Evolutionary conservation across 441 rosid genomes (phyloP), one percentile per base, ranked within the genome.

Genomic region (Arabidopsis hybrid): DNA sequence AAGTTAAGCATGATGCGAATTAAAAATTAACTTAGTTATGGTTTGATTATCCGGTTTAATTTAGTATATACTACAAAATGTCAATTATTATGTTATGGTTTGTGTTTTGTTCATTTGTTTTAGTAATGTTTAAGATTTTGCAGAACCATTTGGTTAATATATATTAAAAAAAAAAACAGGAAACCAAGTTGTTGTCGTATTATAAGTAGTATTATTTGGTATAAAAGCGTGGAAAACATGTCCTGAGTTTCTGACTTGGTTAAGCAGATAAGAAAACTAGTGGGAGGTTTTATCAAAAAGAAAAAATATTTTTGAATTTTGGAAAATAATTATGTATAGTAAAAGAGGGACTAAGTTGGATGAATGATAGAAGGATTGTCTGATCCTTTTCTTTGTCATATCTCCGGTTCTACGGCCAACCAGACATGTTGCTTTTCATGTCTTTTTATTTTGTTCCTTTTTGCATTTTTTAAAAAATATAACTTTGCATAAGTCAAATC

Each of bases 341-440:
- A 58, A 71, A 65, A 11, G 55, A 64, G 60, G 60, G 53, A 76
- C 65, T 50, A 45, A 47, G 71, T 71, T 64, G 49, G 71, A 57
- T 70, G 75, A 70, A 17, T 69, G 75, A 64, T 70, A 38, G 60
- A 56, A 76, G 40, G 42, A 32, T 57, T 71, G 80, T 76, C 67
- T 76, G 76, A 59, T 71, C 50, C 43, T 71, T 57, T 57, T 67
- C 46, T 65, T 40, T 76, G 76, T 64, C 67, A 65, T 38, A 10
- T 58, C 39, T 29, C 75, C 67, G 62, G 52, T 62, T 71, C 63
- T 32, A 17, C 72, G 76, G 67, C 80, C 76, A 71, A 69, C 80
- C 72, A 76, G 57, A 50, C 62, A 76, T 65, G 71, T 58, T 76
- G 62, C 76, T 76, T 69, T 76, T 71, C 76, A 55, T 76, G 80